Conservation (phyloP, 768 basidiomycete species). For the Cantharellus anzutake region DNA sequence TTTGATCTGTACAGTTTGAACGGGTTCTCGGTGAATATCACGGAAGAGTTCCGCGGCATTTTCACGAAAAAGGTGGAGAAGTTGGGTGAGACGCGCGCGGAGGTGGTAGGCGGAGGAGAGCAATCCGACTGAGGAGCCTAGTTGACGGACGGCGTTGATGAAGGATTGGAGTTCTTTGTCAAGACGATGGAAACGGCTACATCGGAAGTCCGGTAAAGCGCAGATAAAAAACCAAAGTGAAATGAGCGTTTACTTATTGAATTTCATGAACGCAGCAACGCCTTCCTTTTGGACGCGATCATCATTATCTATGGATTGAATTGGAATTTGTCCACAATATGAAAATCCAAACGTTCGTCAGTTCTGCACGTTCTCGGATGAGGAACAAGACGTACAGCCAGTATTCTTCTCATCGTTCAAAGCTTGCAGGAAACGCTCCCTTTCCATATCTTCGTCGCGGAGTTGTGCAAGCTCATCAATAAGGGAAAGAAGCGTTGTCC, state of each 20-base stretch:
- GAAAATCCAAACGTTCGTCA: not conserved
- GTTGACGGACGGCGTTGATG: slow-evolving; percentile 53
- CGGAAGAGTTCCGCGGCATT: slow-evolving; percentile 66
- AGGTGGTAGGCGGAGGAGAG: slow-evolving; percentile 55
- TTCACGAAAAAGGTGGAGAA: slow-evolving; percentile 51
- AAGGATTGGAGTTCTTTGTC: slow-evolving; percentile 64
- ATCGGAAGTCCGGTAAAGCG: not conserved
- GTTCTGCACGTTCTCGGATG: not conserved
- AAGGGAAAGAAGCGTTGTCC: slow-evolving; percentile 6
- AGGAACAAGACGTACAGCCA: not conserved
- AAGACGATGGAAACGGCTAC: slow-evolving; percentile 37
- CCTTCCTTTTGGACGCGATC: slow-evolving; percentile 51
- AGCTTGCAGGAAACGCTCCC: not conserved
- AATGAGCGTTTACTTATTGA: slow-evolving; percentile 30
- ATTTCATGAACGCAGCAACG: slow-evolving; percentile 42
- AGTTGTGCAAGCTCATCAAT: slow-evolving; percentile 4
- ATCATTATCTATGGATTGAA: slow-evolving; percentile 12
- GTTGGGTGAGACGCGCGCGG: slow-evolving; percentile 45
- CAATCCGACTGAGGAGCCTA: slow-evolving; percentile 61
- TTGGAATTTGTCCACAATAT: slow-evolving; percentile 18
- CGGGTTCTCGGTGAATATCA: slow-evolving; percentile 25
- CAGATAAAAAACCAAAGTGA: not conserved
- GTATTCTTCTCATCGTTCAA: slow-evolving; percentile 4
- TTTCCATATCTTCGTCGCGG: slow-evolving; percentile 1
- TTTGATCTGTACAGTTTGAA: slow-evolving; percentile 6